Conservation (phyloP, 441 rosid genomes). For the Pelargonium exstipulatum region DNA sequence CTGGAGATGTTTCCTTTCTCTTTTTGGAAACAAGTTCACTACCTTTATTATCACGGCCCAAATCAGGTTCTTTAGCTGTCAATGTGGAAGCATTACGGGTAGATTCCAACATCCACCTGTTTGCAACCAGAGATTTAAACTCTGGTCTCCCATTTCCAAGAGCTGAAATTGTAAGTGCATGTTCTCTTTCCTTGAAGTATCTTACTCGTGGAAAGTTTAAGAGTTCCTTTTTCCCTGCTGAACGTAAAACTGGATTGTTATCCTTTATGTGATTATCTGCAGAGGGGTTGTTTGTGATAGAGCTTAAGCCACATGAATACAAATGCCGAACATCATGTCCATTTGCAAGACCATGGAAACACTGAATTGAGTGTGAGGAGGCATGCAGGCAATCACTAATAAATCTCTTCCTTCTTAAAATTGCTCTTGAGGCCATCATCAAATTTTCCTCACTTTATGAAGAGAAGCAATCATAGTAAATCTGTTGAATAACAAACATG, state of each 20-base stretch:
- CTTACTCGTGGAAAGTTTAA: conserved; percentile 27
- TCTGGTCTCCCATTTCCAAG: conserved; percentile 31
- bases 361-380: conserved; percentile 33
- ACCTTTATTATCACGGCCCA: conserved; percentile 35
- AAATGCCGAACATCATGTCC: conserved; percentile 20
- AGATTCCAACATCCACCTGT: conserved; percentile 30
- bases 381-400: conserved; percentile 43
- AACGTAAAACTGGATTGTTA: conserved; percentile 5
- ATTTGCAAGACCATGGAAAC: conserved; percentile 37
- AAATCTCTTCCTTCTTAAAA: conserved; percentile 47
- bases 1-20: conserved; percentile 55
- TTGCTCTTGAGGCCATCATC: conserved; percentile 71
- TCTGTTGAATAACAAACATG: neutral
- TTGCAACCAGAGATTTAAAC: conserved; percentile 29
- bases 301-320: conserved; percentile 31
- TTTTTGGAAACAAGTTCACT: conserved; percentile 24
- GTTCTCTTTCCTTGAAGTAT: conserved; percentile 25
- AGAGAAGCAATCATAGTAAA: conserved; percentile 16
- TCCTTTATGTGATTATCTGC: conserved; percentile 22
- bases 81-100: conserved; percentile 52
- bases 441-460: conserved; percentile 20
- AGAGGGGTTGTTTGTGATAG: conserved; percentile 16
- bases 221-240: conserved; percentile 29
- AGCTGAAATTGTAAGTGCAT: conserved; percentile 29
- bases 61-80: conserved; percentile 48